Conservation (phyloP, 2,329 filamentous ascomycete genomes). For the Colletotrichum simmondsii region DNA sequence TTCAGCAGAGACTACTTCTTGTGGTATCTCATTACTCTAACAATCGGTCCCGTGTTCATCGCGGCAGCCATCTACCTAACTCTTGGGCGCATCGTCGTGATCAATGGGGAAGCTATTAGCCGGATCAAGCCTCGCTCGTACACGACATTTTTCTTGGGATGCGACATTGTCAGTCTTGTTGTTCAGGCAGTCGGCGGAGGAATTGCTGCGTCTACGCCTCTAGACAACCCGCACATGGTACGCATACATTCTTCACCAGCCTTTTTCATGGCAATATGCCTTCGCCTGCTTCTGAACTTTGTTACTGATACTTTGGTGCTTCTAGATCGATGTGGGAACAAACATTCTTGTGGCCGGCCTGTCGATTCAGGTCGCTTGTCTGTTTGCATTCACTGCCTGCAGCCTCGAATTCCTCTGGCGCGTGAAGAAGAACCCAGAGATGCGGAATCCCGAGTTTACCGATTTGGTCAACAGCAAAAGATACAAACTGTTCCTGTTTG, state of each 20-base stretch:
- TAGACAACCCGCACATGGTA: conserved; percentile 16
- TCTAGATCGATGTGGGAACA: conserved; percentile 16
- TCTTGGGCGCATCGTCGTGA: conserved; percentile 38
- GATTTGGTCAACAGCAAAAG: conserved; percentile 18
- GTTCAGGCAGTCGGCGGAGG: conserved; percentile 12
- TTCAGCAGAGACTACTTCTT: conserved; percentile 20
- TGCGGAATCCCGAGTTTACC: conserved; percentile 11
- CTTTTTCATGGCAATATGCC: background rate
- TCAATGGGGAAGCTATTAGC: conserved; percentile 28
- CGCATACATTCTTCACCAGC: background rate
- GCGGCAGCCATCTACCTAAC: conserved; percentile 40
- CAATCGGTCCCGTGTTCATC: conserved; percentile 40
- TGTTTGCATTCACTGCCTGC: conserved; percentile 15
- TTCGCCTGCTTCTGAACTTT: background rate
- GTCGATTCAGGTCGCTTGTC: conserved; percentile 17
- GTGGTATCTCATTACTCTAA: conserved; percentile 37
- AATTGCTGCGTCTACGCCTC: conserved; percentile 9
- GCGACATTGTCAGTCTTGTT: conserved; percentile 14
- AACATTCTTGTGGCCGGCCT: conserved; percentile 8
- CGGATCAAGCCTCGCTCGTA: conserved; percentile 18
- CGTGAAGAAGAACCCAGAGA: conserved; percentile 10
- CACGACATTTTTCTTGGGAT: conserved; percentile 8
- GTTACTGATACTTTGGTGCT: background rate
- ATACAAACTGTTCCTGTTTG: conserved; percentile 9
- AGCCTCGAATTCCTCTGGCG: conserved; percentile 19